Percentiles rank a stretch among this genome's conserved stretches.
Evolutionary conservation across 495 filamentous ascomycete genomes (phyloP).

Genomic region (Extremus antarcticus): DNA sequence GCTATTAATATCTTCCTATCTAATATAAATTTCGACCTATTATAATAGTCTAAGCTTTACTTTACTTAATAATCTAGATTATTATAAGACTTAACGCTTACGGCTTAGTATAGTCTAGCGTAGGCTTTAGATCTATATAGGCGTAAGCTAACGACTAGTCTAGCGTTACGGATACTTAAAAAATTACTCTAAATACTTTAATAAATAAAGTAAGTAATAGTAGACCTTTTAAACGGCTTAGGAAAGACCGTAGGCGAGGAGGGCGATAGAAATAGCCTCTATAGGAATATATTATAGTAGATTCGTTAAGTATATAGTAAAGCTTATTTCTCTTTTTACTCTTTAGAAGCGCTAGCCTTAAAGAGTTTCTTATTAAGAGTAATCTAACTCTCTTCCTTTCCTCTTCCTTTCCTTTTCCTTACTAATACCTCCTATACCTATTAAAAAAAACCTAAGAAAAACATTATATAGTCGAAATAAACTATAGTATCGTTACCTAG

Average conservation of each 20-base stretch:
- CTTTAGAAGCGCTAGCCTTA: too few species aligned
- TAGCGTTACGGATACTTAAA: neutral
- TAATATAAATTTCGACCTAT: neutral
- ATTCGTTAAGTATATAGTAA: too few species aligned
- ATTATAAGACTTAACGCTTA: neutral
- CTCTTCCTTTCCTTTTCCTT: too few species aligned
- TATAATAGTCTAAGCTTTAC: neutral
- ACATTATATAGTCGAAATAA: too few species aligned
- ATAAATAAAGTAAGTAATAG: too few species aligned
- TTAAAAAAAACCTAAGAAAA: too few species aligned
- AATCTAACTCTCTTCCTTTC: too few species aligned
- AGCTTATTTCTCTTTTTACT: too few species aligned
- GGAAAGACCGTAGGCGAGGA: neutral
- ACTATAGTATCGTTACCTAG: too few species aligned
- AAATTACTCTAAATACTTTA: neutral
- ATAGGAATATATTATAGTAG: neutral
- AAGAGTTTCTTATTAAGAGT: too few species aligned
- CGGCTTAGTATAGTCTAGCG: neutral
- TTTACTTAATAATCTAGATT: neutral
- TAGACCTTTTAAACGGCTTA: neutral
- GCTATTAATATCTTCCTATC: neutral
- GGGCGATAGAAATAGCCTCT: neutral
- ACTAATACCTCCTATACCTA: too few species aligned
- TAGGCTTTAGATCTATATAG: neutral
- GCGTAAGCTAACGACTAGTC: neutral